A percentile compares a stretch with the other conserved stretches of the same genome.
phyloP scores from a whole-genome alignment of 139 green algal genomes.

The Tetraselmis chui region DNA sequence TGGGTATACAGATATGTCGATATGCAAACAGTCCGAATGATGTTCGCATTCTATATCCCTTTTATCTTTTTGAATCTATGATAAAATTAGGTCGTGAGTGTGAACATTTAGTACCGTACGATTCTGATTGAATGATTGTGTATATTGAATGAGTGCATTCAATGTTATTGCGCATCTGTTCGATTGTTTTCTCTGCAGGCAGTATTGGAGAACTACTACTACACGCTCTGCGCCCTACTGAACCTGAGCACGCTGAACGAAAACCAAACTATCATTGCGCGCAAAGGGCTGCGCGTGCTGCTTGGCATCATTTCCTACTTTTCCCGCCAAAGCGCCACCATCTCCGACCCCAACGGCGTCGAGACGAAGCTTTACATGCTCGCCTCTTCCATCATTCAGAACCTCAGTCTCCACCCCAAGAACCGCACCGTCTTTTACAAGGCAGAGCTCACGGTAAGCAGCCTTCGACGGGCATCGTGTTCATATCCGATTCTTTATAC shows the following conservation, averaged over 20 bases:
- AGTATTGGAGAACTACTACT: constrained; percentile 42
- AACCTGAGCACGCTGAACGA: constrained; percentile 51
- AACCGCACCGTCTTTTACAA: constrained; percentile 64
- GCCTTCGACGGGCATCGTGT: constrained; percentile 11
- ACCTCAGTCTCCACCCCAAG: constrained; percentile 49
- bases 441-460: constrained; percentile 42
- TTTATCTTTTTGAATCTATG: no score
- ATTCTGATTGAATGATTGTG: no score
- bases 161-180: no score
- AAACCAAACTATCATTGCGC: constrained; percentile 48
- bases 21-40: no score
- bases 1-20: no score
- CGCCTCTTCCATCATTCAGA: constrained; percentile 49
- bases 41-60: no score
- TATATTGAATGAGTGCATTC: no score
- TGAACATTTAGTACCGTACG: no score
- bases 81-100: no score
- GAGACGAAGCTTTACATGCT: constrained; percentile 40
- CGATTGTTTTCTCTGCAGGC: no score
- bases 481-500: no score
- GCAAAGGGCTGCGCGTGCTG: constrained; percentile 46
- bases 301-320: constrained; percentile 43
- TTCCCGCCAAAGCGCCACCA: not conserved
- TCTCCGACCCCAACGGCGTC: constrained; percentile 4
- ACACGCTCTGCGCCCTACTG: constrained; percentile 49